These are phyloP conservation scores for Mentha longifolia DNA, from an alignment of 257 asterid species.

Conservation along the genomic window DNA sequence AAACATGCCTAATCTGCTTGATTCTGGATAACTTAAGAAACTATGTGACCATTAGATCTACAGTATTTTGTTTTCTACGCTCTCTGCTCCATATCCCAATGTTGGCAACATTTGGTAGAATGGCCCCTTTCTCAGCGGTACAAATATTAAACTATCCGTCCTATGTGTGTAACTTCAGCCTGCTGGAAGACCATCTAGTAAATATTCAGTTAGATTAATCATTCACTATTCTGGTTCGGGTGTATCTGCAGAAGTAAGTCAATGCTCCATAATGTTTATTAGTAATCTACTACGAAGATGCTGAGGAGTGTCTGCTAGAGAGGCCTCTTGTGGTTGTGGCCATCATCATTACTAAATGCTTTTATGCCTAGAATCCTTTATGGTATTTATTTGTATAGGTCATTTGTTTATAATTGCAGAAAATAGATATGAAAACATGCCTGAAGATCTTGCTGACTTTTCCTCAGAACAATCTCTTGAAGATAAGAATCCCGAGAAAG, in stretches of 20 bases:
- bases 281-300: conserved; percentile 2
- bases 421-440: conserved; percentile 46
- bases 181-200: too few relatives aligned
- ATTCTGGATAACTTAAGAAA: background rate
- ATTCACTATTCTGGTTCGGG: background rate
- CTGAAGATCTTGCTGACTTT: conserved; percentile 45
- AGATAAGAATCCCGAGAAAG: conserved; percentile 40
- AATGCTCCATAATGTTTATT: background rate
- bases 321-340: background rate
- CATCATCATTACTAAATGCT: background rate
- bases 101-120: background rate
- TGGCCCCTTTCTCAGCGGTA: background rate
- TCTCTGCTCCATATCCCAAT: background rate
- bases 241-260: background rate
- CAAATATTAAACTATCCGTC: background rate
- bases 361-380: background rate
- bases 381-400: conserved; percentile 24
- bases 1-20: background rate
- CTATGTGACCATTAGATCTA: background rate
- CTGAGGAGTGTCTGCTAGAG: background rate
- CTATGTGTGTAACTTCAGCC: background rate
- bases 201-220: too few relatives aligned
- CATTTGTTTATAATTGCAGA: conserved; percentile 40
- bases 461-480: conserved; percentile 40
- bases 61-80: background rate